Conservation (phyloP, 768 basidiomycete species). For the Lyophyllum atratum region DNA sequence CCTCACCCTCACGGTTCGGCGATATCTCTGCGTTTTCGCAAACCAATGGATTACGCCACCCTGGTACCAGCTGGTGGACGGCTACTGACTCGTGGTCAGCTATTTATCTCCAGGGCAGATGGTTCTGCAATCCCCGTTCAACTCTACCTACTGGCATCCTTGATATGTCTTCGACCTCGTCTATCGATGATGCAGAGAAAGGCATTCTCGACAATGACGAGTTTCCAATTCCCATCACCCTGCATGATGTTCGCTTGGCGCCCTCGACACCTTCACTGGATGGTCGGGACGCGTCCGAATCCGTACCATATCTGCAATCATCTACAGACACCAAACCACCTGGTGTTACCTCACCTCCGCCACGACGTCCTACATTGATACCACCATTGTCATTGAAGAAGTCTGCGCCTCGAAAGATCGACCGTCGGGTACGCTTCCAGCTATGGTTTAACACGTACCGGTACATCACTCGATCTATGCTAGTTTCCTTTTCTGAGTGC, state of each 20-base stretch:
- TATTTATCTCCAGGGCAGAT: constrained; percentile 17
- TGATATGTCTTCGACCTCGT: constrained; percentile 19
- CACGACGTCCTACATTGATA: constrained; percentile 2
- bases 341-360: neutral
- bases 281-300: constrained; percentile 1
- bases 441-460: constrained; percentile 84
- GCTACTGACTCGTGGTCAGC: constrained; percentile 18
- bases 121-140: constrained; percentile 4
- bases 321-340: neutral
- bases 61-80: constrained; percentile 21
- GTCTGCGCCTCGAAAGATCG: constrained; percentile 36
- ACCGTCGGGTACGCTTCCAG: constrained; percentile 58
- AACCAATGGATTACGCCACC: constrained; percentile 33
- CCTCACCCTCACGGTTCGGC: constrained; percentile 32
- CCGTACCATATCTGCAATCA: neutral
- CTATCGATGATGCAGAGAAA: constrained; percentile 40
- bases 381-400: constrained; percentile 18
- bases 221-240: constrained; percentile 22
- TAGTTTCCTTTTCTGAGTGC: neutral
- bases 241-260: constrained; percentile 11
- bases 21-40: constrained; percentile 39
- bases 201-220: constrained; percentile 30
- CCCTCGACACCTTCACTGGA: constrained; percentile 14
- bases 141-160: constrained; percentile 1
- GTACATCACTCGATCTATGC: constrained; percentile 32